A percentile compares a stretch with the other conserved stretches of the same genome.
Conservation (phyloP, 1,284 basidiomycete genomes). For the Mixia osmundae region DNA sequence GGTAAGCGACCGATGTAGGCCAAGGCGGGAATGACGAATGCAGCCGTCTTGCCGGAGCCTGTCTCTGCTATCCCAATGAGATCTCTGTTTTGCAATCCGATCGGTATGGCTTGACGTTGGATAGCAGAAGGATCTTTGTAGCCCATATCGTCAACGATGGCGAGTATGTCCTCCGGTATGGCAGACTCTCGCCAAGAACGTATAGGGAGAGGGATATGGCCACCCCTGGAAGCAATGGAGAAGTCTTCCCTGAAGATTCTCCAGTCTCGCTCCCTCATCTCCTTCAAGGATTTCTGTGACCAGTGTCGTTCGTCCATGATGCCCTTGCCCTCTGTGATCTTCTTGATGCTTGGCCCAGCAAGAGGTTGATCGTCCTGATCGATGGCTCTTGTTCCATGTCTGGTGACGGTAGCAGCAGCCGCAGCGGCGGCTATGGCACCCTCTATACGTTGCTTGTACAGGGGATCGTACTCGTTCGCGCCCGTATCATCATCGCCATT, state of each 20-base stretch:
- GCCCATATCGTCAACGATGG: slow-evolving; percentile 67
- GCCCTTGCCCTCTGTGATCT: slow-evolving; percentile 23
- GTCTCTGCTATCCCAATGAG: slow-evolving; percentile 97
- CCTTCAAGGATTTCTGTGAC: slow-evolving; percentile 75
- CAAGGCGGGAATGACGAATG: slow-evolving; percentile 81
- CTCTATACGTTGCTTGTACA: slow-evolving; percentile 11
- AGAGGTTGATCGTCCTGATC: slow-evolving; percentile 8
- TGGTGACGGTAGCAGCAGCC: slow-evolving; percentile 2
- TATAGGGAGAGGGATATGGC: slow-evolving; percentile 73
- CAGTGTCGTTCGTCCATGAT: slow-evolving; percentile 83
- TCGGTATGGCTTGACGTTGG: slow-evolving; percentile 92
- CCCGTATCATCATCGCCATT: slow-evolving; percentile 73
- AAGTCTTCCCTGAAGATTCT: slow-evolving; percentile 98
- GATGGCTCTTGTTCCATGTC: slow-evolving; percentile 5
- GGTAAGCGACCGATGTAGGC: slow-evolving; percentile 78
- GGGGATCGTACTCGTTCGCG: slow-evolving; percentile 17
- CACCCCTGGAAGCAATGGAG: slow-evolving; percentile 75
- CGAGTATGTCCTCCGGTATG: slow-evolving; percentile 56
- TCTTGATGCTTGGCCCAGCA: slow-evolving; percentile 24
- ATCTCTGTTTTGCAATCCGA: slow-evolving; percentile 83
- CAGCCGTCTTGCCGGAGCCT: slow-evolving; percentile 89
- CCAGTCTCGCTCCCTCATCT: slow-evolving; percentile 98
- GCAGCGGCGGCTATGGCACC: slow-evolving; percentile 3
- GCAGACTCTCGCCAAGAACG: slow-evolving; percentile 72
- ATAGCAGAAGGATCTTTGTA: slow-evolving; percentile 95